A percentile compares a stretch with the other conserved stretches of the same genome.
Conservation (phyloP, 768 basidiomycete genomes). For the Amanita molliuscula region DNA sequence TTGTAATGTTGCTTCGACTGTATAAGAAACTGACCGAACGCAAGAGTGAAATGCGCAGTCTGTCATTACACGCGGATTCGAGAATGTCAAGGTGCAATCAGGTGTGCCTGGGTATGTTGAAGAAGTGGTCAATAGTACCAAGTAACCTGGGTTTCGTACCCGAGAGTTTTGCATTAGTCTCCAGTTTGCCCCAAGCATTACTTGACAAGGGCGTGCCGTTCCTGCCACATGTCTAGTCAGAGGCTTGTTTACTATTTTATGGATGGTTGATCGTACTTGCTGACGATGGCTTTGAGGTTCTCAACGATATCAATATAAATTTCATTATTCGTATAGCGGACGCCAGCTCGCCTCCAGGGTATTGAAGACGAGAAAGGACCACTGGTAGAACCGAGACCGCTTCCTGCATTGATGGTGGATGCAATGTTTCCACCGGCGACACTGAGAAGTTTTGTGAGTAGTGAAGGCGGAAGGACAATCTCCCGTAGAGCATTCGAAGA, state of each 20-base stretch:
- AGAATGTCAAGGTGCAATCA: slow-evolving; percentile 72
- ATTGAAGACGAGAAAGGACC: slow-evolving; percentile 80
- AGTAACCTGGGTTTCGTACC: slow-evolving; percentile 28
- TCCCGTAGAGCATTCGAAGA: slow-evolving; percentile 85
- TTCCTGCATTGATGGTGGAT: slow-evolving; percentile 33
- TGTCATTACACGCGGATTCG: slow-evolving; percentile 58
- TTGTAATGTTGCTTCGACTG: background rate
- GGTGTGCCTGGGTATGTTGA: slow-evolving; percentile 54
- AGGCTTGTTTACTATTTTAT: background rate
- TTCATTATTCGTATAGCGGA: slow-evolving; percentile 82
- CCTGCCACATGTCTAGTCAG: slow-evolving; percentile 24
- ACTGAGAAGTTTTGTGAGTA: slow-evolving; percentile 62
- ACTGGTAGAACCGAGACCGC: slow-evolving; percentile 26
- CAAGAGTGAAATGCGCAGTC: slow-evolving; percentile 91
- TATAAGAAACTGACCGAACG: slow-evolving; percentile 51
- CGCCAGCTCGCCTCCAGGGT: slow-evolving; percentile 83
- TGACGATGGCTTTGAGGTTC: slow-evolving; percentile 67
- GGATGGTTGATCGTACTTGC: slow-evolving; percentile 39
- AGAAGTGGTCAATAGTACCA: background rate
- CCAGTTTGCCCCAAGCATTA: slow-evolving; percentile 68
- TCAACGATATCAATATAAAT: slow-evolving; percentile 89
- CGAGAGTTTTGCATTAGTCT: slow-evolving; percentile 66
- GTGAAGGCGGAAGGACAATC: slow-evolving; percentile 86
- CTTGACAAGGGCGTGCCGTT: slow-evolving; percentile 58
- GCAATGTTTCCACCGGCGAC: slow-evolving; percentile 42